These are phyloP conservation scores for Daldinia sp. DNA, from an alignment of 2,329 filamentous ascomycete genomes.

Conservation along the genomic window DNA sequence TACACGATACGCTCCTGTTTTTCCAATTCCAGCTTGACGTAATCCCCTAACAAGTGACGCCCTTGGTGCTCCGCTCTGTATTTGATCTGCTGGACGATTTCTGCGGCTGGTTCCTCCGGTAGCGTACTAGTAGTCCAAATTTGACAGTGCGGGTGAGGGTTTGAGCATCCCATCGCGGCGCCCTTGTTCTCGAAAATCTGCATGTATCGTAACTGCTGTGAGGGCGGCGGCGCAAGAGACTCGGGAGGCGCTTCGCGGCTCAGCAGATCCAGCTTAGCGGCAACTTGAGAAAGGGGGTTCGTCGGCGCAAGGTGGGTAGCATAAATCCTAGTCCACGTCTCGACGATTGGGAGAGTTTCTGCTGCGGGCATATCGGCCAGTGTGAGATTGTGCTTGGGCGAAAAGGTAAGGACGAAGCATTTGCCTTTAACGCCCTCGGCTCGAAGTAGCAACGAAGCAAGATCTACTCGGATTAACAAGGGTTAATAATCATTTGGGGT, in stretches of 20 bases:
- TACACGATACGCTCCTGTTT: slow-evolving; percentile 89
- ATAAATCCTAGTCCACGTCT: slow-evolving; percentile 94
- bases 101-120: slow-evolving; percentile 86
- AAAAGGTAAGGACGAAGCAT: slow-evolving; percentile 97
- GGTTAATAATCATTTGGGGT: not conserved
- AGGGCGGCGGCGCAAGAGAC: slow-evolving; percentile 60
- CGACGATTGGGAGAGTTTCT: slow-evolving; percentile 83
- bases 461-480: slow-evolving; percentile 56
- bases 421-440: slow-evolving; percentile 90
- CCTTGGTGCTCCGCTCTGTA: slow-evolving; percentile 79
- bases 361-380: slow-evolving; percentile 83
- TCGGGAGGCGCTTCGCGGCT: slow-evolving; percentile 48
- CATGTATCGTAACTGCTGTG: slow-evolving; percentile 91
- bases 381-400: slow-evolving; percentile 87
- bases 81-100: slow-evolving; percentile 79
- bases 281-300: slow-evolving; percentile 66
- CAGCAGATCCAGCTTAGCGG: slow-evolving; percentile 51
- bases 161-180: slow-evolving; percentile 96
- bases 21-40: slow-evolving; percentile 80
- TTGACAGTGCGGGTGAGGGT: slow-evolving; percentile 96
- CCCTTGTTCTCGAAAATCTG: slow-evolving; percentile 99
- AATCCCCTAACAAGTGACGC: slow-evolving; percentile 83
- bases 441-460: slow-evolving; percentile 78
- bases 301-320: slow-evolving; percentile 77
- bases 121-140: slow-evolving; percentile 93